Base-by-base conservation (phyloP, 805 yeast genomes). In the Candida lessepsii region DNA sequence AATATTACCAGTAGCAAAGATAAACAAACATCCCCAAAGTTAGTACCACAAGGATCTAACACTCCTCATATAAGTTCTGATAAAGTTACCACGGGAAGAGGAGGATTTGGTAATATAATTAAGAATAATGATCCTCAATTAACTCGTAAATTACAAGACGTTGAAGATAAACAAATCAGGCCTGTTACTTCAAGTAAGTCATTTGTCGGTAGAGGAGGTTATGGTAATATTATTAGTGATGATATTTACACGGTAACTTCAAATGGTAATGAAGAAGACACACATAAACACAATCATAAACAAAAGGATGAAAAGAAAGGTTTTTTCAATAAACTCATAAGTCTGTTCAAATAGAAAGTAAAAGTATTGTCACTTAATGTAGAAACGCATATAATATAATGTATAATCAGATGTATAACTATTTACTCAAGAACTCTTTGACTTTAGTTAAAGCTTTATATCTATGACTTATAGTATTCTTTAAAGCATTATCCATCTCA, bases 381-480 rank as follows among this genome's bases (percentile, higher is more conserved):
- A 35, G 29, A 35, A 25, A 35, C 25, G 23, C 30, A 17, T 18
- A 27, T 16, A 28, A 13, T 4, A 13, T 5, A 17, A 4, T 20
- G 20, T 36, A 28, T 28, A n/a, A n/a, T n/a, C n/a, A n/a, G n/a
- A 28, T n/a, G 27, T 23, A 32, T 25, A 13, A 4, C 25, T 18
- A 10, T 5, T 26, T 26, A 24, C 21, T 24, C 46, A 83, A 63
- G 49, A 69, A 86, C 18, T 71, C 77, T 56, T 76, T 79, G 42
- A 93, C 75, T 59, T 85, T 76, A 40, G 71, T 78, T 54, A 93
- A 74, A 0, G 99, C 97, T 61, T 75, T 82, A 56, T 74, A 88
- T 54, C 99, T 75, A 57, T 95, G 99, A 49, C 95, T 83, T 47
- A 93, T 85, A 15, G 72, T 58, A 63, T 93, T 90, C 70, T 95